Evolutionary conservation across 495 filamentous ascomycete species (phyloP).

Genomic region (Penicillium goetzii): DNA sequence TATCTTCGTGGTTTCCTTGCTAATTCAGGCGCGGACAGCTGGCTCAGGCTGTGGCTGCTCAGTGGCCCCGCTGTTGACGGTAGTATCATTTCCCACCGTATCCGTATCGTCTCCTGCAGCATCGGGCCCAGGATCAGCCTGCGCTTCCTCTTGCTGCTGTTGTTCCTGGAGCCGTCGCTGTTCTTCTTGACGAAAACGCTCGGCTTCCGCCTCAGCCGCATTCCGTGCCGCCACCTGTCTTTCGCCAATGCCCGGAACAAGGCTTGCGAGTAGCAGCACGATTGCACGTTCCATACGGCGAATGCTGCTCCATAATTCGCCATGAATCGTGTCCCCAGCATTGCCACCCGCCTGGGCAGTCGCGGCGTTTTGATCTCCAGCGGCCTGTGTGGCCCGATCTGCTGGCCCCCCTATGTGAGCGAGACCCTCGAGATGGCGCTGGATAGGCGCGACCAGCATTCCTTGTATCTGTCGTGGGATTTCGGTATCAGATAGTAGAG

Average conservation of each 20-base stretch:
- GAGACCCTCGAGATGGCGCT: slow-evolving; percentile 73
- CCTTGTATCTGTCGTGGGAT: slow-evolving; percentile 61
- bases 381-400: slow-evolving; percentile 34
- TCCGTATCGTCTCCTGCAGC: neutral
- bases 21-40: neutral
- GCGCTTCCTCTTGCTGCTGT: slow-evolving; percentile 4
- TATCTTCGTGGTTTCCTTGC: neutral
- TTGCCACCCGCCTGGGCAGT: neutral
- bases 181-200: slow-evolving; percentile 47
- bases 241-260: slow-evolving; percentile 85
- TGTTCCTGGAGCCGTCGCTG: slow-evolving; percentile 22
- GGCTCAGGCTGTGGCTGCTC: slow-evolving; percentile 7
- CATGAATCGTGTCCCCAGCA: neutral
- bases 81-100: neutral
- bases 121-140: neutral
- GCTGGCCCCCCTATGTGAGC: slow-evolving; percentile 53
- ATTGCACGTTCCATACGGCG: slow-evolving; percentile 71
- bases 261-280: slow-evolving; percentile 82
- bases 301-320: slow-evolving; percentile 48
- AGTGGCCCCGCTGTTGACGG: neutral
- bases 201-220: slow-evolving; percentile 61
- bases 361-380: slow-evolving; percentile 7
- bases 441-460: slow-evolving; percentile 62
- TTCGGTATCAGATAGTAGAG: slow-evolving; percentile 69
- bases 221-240: slow-evolving; percentile 74